A percentile compares a stretch with the other conserved stretches of the same genome.
These are phyloP conservation scores for Microcyclospora pomicola DNA, from an alignment of 2,329 filamentous ascomycete species.

Conservation along the genomic window DNA sequence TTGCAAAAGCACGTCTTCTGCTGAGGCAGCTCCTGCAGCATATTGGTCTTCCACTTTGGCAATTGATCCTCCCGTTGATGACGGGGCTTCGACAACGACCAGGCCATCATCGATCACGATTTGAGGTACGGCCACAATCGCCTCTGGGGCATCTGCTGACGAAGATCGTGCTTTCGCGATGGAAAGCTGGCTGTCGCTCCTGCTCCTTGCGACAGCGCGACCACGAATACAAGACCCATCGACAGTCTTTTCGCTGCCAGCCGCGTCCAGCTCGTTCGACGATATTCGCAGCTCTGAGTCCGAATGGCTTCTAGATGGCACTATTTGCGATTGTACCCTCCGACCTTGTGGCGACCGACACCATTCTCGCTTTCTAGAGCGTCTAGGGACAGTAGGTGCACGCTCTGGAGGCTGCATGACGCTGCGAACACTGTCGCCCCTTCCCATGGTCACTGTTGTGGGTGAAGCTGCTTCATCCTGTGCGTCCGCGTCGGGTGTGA, in stretches of 20 bases:
- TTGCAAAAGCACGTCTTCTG: slow-evolving; percentile 37
- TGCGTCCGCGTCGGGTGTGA: neutral
- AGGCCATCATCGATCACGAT: slow-evolving; percentile 9
- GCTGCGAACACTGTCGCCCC: slow-evolving; percentile 13
- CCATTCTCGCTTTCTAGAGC: slow-evolving; percentile 30
- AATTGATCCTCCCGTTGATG: neutral
- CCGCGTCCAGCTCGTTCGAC: neutral
- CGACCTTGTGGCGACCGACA: neutral
- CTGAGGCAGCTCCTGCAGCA: slow-evolving; percentile 11
- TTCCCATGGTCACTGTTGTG: neutral
- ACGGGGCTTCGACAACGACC: slow-evolving; percentile 5
- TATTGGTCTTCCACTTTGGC: neutral
- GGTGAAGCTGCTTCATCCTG: too few relatives aligned
- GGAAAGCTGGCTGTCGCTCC: too few relatives aligned
- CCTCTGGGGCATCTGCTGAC: neutral
- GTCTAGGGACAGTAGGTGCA: slow-evolving; percentile 26
- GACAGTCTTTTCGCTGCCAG: too few relatives aligned
- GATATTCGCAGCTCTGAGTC: neutral
- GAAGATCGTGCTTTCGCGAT: neutral
- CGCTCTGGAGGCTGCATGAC: slow-evolving; percentile 20
- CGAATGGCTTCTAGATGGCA: slow-evolving; percentile 1
- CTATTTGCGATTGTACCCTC: slow-evolving; percentile 17
- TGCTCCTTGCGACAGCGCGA: too few relatives aligned
- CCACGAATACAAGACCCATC: too few relatives aligned
- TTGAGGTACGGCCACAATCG: neutral